These are phyloP conservation scores for Apostasia ramifera DNA, from an alignment of 106 monocot genomes.

Conservation along the genomic window DNA sequence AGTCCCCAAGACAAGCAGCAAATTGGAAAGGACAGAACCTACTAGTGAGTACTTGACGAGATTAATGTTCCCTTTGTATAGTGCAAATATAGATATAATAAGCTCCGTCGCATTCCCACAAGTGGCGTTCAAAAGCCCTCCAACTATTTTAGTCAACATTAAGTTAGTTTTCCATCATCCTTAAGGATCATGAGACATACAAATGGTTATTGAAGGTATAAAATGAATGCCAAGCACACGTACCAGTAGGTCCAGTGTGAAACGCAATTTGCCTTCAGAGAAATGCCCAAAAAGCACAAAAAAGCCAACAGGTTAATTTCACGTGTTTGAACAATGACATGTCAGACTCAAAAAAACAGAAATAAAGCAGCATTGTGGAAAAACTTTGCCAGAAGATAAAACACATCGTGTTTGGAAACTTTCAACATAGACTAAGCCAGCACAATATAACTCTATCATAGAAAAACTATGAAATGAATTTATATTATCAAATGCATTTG, in stretches of 20 bases:
- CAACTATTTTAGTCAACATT: constrained; percentile 25
- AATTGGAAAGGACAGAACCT: constrained; percentile 79
- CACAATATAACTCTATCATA: too few relatives aligned
- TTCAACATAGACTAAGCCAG: too few relatives aligned
- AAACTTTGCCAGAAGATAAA: too few relatives aligned
- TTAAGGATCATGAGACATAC: too few relatives aligned
- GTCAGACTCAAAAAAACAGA: neutral
- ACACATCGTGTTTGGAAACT: too few relatives aligned
- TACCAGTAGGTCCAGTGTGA: constrained; percentile 76
- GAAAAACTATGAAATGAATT: too few relatives aligned
- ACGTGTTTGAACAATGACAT: too few relatives aligned
- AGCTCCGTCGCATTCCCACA: constrained; percentile 42
- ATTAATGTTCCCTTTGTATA: constrained; percentile 39
- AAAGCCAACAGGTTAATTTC: too few relatives aligned
- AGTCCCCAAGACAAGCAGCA: constrained; percentile 80
- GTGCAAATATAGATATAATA: constrained; percentile 70
- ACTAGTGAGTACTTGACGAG: constrained; percentile 75
- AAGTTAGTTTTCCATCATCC: too few relatives aligned
- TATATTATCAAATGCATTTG: too few relatives aligned
- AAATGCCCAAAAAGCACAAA: neutral
- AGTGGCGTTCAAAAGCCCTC: constrained; percentile 68
- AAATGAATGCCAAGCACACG: neutral
- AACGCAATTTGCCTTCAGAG: constrained; percentile 67
- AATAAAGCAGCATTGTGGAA: neutral
- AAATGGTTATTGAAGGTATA: too few relatives aligned